Percentiles rank a stretch among this genome's conserved stretches.
Conservation (phyloP, 176 grass and related monocot species). For the Cocos nucifera region DNA sequence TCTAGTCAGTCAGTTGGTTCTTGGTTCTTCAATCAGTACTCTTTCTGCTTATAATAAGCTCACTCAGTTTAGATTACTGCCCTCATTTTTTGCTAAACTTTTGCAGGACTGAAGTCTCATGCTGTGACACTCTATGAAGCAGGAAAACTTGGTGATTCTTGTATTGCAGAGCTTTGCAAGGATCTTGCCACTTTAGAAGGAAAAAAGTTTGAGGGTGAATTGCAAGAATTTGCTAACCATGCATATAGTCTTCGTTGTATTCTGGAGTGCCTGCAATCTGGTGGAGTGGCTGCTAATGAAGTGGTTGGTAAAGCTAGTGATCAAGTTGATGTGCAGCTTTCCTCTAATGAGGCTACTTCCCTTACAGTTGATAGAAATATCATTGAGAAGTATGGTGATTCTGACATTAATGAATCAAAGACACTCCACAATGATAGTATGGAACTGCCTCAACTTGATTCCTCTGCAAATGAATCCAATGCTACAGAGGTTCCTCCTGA, state of each 20-base stretch:
- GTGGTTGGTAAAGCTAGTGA: slow-evolving; percentile 24
- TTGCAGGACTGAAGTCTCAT: slow-evolving; percentile 94
- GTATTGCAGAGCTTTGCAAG: slow-evolving; percentile 70
- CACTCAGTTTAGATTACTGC: slow-evolving; percentile 1
- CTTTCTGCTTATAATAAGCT: slow-evolving; percentile 1
- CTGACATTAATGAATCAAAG: slow-evolving; percentile 8
- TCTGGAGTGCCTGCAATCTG: slow-evolving; percentile 79
- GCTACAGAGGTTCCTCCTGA: slow-evolving; percentile 16
- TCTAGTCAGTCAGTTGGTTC: too few species aligned
- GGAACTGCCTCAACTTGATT: slow-evolving; percentile 12
- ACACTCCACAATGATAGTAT: slow-evolving; percentile 18
- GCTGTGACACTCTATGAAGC: slow-evolving; percentile 97
- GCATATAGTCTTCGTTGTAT: slow-evolving; percentile 88
- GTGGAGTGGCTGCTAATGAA: slow-evolving; percentile 42
- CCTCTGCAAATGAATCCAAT: slow-evolving; percentile 23
- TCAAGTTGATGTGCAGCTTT: slow-evolving; percentile 21
- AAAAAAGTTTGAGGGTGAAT: slow-evolving; percentile 88
- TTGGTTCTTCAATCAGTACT: too few species aligned
- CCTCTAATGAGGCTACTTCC: slow-evolving; percentile 27
- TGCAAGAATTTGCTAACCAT: slow-evolving; percentile 95
- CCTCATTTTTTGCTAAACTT: slow-evolving; percentile 17
- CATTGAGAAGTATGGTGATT: slow-evolving; percentile 7
- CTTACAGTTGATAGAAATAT: slow-evolving; percentile 25
- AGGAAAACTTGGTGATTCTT: slow-evolving; percentile 91
- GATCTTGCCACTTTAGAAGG: slow-evolving; percentile 93